phyloP scores from a whole-genome alignment of 352 stramenopile species.

The Saprolegnia parasitica region DNA sequence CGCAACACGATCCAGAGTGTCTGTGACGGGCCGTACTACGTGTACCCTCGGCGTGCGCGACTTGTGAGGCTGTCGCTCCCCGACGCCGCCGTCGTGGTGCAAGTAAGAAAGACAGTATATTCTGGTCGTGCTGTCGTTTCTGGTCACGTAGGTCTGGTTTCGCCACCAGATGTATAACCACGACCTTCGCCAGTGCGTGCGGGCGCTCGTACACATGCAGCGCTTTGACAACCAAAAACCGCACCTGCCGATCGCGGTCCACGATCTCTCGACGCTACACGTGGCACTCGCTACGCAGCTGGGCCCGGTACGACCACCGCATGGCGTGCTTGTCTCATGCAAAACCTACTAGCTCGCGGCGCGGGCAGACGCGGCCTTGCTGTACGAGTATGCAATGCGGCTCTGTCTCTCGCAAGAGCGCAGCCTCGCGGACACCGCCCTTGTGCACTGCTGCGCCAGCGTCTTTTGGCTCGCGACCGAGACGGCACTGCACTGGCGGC shows the following conservation, averaged over 20 bases:
- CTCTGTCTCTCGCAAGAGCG: background rate
- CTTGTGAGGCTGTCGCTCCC: background rate
- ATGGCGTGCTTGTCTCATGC: background rate
- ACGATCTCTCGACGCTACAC: slow-evolving; percentile 8
- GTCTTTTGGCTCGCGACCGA: slow-evolving; percentile 16
- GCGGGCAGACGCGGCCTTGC: background rate
- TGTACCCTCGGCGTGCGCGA: slow-evolving; percentile 3
- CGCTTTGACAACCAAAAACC: background rate
- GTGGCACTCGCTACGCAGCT: background rate
- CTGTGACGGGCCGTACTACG: slow-evolving; percentile 4
- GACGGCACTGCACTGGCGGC: background rate
- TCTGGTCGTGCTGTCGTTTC: no score
- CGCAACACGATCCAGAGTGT: background rate
- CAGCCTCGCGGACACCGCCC: background rate
- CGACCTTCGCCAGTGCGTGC: background rate
- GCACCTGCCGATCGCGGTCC: background rate
- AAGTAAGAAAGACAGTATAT: background rate
- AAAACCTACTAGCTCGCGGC: background rate
- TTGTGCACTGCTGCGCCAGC: slow-evolving; percentile 3
- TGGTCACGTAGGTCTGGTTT: background rate
- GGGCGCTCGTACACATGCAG: background rate
- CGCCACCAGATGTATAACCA: background rate
- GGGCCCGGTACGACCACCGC: background rate
- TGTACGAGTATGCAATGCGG: slow-evolving; percentile 13
- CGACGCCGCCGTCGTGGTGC: background rate